Evolutionary conservation across 192 early-diverging fungal genomes (phyloP).

Genomic region (Entomortierella parvispora): DNA sequence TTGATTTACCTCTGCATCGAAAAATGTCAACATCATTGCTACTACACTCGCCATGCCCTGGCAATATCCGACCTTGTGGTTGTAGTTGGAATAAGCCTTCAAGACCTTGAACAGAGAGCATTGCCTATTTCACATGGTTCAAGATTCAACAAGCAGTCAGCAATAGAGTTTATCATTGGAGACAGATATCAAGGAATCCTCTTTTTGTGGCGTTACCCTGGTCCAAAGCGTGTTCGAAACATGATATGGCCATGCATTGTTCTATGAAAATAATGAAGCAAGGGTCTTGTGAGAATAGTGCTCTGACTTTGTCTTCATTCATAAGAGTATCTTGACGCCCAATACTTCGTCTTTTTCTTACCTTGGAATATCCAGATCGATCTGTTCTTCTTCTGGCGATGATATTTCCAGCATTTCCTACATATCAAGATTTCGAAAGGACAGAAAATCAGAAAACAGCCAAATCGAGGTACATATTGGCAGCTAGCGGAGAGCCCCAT

Average conservation of each 20-base stretch:
- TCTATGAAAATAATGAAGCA: constrained; percentile 4
- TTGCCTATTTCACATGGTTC: constrained; percentile 68
- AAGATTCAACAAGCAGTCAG: neutral
- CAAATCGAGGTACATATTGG: no score
- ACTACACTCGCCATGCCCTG: constrained; percentile 88
- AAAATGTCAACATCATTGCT: constrained; percentile 79
- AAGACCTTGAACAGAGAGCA: constrained; percentile 81
- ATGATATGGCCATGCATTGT: constrained; percentile 68
- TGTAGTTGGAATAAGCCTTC: constrained; percentile 80
- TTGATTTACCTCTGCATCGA: constrained; percentile 64
- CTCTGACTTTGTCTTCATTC: no score
- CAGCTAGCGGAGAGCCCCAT: no score
- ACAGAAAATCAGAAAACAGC: neutral
- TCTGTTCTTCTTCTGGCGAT: constrained; percentile 62
- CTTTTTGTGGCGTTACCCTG: constrained; percentile 49
- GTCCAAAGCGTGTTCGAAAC: constrained; percentile 67
- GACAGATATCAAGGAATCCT: no score
- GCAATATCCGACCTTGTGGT: constrained; percentile 85
- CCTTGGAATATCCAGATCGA: constrained; percentile 69
- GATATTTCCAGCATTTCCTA: constrained; percentile 48
- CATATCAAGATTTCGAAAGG: neutral
- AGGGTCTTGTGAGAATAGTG: no score
- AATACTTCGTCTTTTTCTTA: no score
- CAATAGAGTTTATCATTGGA: no score
- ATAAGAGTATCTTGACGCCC: neutral